Evolutionary conservation across 1,139 yeast genomes (phyloP), one percentile per base, ranked within the genome.

Genomic region (Lodderomyces parapsilosis): DNA sequence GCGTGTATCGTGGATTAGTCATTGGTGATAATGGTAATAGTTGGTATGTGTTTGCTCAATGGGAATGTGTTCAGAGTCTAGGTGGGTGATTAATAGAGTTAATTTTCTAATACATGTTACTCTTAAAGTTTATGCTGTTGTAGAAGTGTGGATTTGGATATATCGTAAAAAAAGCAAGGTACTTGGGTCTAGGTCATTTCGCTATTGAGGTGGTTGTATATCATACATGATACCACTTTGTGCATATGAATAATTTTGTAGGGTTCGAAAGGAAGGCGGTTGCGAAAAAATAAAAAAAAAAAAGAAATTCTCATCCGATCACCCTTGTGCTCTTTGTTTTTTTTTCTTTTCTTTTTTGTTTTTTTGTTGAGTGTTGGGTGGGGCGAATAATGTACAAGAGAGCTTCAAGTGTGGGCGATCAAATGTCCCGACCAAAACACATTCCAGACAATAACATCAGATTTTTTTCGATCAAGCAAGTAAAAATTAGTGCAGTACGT

Each of bases 11-110:
- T 42, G 94, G 93, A 1, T 74, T 91, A 42, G 89, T 88, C 0
- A 78, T 86, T 39, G 85, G 91, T 7, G 94, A 88, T 53, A 78
- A 83, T 40, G 90, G 90, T 3, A 76, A 78, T 48, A 84, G 93
- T 44, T 88, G 96, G 91, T 86, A 90, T 55, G 90, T 87, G 6
- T 89, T 88, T 65, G 91, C 96, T 9, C 96, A 89, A 62, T 93
- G 99, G 99, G 74, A 74, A 37, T 13, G 37, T 23, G 36, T 39
- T 22, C 33, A 30, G n/a, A 30, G 33, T 15, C 11, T 30, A 30
- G 33, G 33, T 4, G 17, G n/a, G 15, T 27, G n/a, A 27, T 6
- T n/a, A n/a, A 4, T 24, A 24, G 27, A 27, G 9, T 13, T 27
- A 27, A 27, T 27, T 27, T n/a, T n/a, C n/a, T n/a, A n/a, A n/a